A percentile compares a stretch with the other conserved stretches of the same genome.
phyloP scores from a whole-genome alignment of 2,329 filamentous ascomycete genomes.

The Cytospora leucostoma region DNA sequence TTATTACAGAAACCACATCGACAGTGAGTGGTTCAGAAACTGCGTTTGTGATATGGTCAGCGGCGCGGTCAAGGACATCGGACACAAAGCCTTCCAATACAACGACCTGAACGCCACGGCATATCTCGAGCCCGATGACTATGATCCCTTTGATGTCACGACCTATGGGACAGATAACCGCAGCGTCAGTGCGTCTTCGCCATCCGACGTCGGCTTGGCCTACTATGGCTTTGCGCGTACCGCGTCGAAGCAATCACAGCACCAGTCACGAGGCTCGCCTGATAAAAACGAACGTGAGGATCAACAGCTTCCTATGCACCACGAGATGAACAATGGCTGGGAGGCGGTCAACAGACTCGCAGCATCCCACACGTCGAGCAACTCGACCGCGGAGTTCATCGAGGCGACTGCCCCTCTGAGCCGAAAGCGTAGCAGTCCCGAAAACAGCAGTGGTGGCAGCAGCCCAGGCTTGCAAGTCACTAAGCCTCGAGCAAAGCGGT shows the following conservation, averaged over 20 bases:
- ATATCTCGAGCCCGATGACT: slow-evolving; percentile 6
- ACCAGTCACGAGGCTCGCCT: background rate
- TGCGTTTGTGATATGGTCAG: slow-evolving; percentile 15
- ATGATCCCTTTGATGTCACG: background rate
- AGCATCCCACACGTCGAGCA: background rate
- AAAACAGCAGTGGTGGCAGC: background rate
- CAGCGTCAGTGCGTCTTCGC: background rate
- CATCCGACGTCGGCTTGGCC: background rate
- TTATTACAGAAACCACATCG: slow-evolving; percentile 8
- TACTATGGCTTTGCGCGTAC: background rate
- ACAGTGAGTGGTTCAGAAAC: slow-evolving; percentile 10
- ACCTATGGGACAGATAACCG: background rate
- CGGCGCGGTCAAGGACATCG: slow-evolving; percentile 12
- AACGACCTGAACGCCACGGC: background rate
- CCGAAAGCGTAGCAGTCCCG: background rate
- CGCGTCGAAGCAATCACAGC: background rate
- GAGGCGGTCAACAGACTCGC: background rate
- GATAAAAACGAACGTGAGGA: background rate
- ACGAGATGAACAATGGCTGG: background rate
- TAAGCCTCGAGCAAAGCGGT: background rate
- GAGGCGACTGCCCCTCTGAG: background rate
- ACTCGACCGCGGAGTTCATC: background rate
- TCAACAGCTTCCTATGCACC: background rate
- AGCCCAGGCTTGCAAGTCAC: background rate
- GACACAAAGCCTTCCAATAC: background rate